phyloP scores from a whole-genome alignment of 2,329 filamentous ascomycete species.

The Fusarium sp. region DNA sequence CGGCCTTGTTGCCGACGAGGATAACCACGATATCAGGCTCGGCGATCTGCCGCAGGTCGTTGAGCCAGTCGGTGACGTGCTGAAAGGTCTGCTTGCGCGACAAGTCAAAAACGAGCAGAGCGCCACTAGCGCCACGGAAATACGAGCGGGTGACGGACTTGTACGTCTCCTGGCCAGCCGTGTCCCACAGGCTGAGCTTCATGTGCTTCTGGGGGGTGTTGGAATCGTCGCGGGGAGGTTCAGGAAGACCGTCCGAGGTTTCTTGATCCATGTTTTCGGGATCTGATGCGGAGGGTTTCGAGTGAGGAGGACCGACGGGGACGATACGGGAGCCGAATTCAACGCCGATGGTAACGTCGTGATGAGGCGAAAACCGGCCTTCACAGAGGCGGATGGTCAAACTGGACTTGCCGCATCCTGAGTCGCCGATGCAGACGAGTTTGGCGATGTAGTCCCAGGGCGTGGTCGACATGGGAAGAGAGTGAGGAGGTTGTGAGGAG shows the following conservation, averaged over 20 bases:
- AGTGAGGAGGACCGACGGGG: slow-evolving; percentile 83
- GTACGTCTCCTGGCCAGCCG: slow-evolving; percentile 96
- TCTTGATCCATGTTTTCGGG: slow-evolving; percentile 22
- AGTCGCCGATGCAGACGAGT: slow-evolving; percentile 97
- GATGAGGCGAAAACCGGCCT: slow-evolving; percentile 90
- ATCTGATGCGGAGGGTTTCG: slow-evolving; percentile 53
- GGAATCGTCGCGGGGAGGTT: slow-evolving; percentile 57
- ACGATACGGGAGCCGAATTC: slow-evolving; percentile 96
- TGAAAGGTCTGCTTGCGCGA: slow-evolving; percentile 84
- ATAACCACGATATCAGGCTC: slow-evolving; percentile 96
- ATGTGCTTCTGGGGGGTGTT: slow-evolving; percentile 73
- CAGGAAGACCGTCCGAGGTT: slow-evolving; percentile 57
- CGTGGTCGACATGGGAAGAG: slow-evolving; percentile 63
- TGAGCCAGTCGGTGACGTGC: slow-evolving; percentile 91
- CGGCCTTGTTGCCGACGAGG: slow-evolving; percentile 93
- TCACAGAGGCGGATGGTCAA: slow-evolving; percentile 96
- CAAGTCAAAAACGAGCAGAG: slow-evolving; percentile 93
- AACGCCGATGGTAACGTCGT: slow-evolving; percentile 97
- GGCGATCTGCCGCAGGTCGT: slow-evolving; percentile 92
- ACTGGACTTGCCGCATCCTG: slow-evolving; percentile 93
- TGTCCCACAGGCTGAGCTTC: slow-evolving; percentile 96
- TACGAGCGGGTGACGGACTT: slow-evolving; percentile 95
- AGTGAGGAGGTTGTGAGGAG: slow-evolving; percentile 2
- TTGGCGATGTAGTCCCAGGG: slow-evolving; percentile 99
- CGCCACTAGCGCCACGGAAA: slow-evolving; percentile 78